These are phyloP conservation scores for Heliocybe sulcata DNA, from an alignment of 1,284 basidiomycete genomes.

Conservation along the genomic window DNA sequence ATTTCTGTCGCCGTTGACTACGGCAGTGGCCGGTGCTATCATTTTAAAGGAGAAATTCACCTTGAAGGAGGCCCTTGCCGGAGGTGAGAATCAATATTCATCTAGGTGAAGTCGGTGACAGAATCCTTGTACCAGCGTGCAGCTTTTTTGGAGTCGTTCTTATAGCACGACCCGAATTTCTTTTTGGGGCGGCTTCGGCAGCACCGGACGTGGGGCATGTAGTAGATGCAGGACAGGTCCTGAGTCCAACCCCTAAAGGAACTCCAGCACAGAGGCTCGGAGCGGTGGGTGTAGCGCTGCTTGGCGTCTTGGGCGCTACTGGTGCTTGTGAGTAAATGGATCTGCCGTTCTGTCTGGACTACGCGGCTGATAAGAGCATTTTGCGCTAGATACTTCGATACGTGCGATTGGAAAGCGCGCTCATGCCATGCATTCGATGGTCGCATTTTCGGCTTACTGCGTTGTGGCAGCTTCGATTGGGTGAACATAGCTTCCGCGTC, in stretches of 20 bases:
- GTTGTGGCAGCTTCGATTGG: slow-evolving; percentile 45
- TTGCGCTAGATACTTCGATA: slow-evolving; percentile 48
- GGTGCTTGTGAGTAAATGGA: slow-evolving; percentile 55
- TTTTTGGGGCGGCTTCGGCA: slow-evolving; percentile 20
- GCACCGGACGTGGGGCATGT: slow-evolving; percentile 8
- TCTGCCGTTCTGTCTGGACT: too few relatives aligned
- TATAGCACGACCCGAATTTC: slow-evolving; percentile 32
- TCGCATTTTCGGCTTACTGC: slow-evolving; percentile 60
- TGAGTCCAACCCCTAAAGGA: slow-evolving; percentile 8
- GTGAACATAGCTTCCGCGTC: slow-evolving; percentile 19
- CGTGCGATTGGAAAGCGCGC: slow-evolving; percentile 69
- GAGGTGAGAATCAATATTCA: slow-evolving; percentile 39
- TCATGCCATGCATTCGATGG: slow-evolving; percentile 67
- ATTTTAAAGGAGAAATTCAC: slow-evolving; percentile 63
- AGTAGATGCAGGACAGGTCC: slow-evolving; percentile 6
- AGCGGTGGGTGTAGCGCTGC: slow-evolving; percentile 38
- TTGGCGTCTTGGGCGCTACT: slow-evolving; percentile 58
- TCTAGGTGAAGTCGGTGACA: slow-evolving; percentile 17
- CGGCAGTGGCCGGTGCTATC: slow-evolving; percentile 61
- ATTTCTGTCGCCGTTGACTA: slow-evolving; percentile 67
- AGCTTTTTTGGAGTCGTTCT: slow-evolving; percentile 45
- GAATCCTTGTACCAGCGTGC: slow-evolving; percentile 24
- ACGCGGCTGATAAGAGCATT: background rate
- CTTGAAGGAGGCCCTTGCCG: slow-evolving; percentile 52
- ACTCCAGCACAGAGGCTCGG: slow-evolving; percentile 27